Percentiles rank a stretch among this genome's conserved stretches.
Evolutionary conservation across 805 yeast genomes (phyloP).

Genomic region (Tetrapisispora taiwanensis): DNA sequence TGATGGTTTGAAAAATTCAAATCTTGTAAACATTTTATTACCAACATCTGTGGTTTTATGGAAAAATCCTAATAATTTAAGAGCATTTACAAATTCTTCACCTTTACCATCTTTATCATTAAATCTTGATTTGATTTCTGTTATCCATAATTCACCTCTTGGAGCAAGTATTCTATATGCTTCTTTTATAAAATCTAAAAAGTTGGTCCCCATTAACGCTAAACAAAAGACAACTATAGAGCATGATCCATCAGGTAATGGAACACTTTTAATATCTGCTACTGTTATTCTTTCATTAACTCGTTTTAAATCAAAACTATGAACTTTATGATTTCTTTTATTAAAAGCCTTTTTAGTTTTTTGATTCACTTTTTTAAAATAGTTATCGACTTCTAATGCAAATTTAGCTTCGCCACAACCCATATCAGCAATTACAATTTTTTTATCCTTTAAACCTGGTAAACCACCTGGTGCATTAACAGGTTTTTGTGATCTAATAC

Average conservation of each 20-base stretch:
- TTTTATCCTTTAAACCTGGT: constrained; percentile 52
- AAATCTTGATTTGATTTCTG: constrained; percentile 91
- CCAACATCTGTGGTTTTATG: constrained; percentile 78
- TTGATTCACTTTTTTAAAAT: constrained; percentile 31
- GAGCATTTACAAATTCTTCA: constrained; percentile 67
- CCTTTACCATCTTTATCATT: constrained; percentile 66
- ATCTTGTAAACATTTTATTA: constrained; percentile 89
- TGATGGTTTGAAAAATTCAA: constrained; percentile 87
- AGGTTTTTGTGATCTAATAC: constrained; percentile 47
- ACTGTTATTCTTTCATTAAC: constrained; percentile 87
- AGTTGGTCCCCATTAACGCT: constrained; percentile 95
- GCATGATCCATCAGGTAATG: constrained; percentile 68
- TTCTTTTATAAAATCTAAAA: constrained; percentile 82
- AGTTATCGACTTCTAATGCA: constrained; percentile 51
- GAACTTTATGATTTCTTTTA: constrained; percentile 50
- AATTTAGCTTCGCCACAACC: constrained; percentile 98
- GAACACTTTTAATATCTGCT: constrained; percentile 91
- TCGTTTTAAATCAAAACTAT: constrained; percentile 84
- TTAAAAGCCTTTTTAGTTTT: constrained; percentile 27
- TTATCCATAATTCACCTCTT: constrained; percentile 92
- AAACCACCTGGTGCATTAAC: constrained; percentile 94
- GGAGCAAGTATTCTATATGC: constrained; percentile 82
- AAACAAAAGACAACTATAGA: constrained; percentile 87
- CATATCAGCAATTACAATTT: constrained; percentile 89
- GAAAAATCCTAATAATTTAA: constrained; percentile 74